These are phyloP conservation scores for Neopestalotiopsis rosae DNA, from an alignment of 2,329 filamentous ascomycete genomes.

Conservation along the genomic window DNA sequence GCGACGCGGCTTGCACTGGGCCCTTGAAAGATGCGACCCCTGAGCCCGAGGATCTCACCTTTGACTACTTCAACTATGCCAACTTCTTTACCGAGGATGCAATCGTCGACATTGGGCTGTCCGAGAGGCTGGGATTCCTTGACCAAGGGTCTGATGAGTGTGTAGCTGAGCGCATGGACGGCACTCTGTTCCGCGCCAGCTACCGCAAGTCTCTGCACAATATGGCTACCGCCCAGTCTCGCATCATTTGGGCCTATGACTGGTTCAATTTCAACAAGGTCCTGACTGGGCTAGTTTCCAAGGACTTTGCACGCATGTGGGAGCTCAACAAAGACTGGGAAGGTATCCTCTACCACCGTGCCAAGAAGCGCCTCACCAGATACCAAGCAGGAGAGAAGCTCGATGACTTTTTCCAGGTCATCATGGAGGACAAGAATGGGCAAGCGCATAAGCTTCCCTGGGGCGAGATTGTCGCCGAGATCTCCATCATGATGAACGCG, in stretches of 20 bases:
- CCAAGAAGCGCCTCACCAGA: conserved; percentile 47
- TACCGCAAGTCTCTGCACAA: conserved; percentile 56
- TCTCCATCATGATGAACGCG: conserved; percentile 57
- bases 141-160: conserved; percentile 53
- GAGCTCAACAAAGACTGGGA: conserved; percentile 49
- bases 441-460: conserved; percentile 52
- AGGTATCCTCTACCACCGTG: conserved; percentile 51
- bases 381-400: conserved; percentile 57
- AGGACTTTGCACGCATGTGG: conserved; percentile 45
- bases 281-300: conserved; percentile 48
- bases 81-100: conserved; percentile 64
- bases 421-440: conserved; percentile 56
- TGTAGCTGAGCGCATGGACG: conserved; percentile 48
- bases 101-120: conserved; percentile 62
- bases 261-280: conserved; percentile 56
- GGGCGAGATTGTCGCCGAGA: conserved; percentile 63
- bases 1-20: conserved; percentile 46
- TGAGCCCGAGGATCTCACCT: conserved; percentile 45
- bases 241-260: conserved; percentile 54
- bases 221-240: conserved; percentile 55
- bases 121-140: conserved; percentile 55
- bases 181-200: conserved; percentile 48
- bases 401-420: conserved; percentile 61
- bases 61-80: conserved; percentile 56
- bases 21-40: conserved; percentile 29